Evolutionary conservation across 306 rosid genomes (phyloP), one percentile per base, ranked within the genome.

Genomic region (Inga laurina): DNA sequence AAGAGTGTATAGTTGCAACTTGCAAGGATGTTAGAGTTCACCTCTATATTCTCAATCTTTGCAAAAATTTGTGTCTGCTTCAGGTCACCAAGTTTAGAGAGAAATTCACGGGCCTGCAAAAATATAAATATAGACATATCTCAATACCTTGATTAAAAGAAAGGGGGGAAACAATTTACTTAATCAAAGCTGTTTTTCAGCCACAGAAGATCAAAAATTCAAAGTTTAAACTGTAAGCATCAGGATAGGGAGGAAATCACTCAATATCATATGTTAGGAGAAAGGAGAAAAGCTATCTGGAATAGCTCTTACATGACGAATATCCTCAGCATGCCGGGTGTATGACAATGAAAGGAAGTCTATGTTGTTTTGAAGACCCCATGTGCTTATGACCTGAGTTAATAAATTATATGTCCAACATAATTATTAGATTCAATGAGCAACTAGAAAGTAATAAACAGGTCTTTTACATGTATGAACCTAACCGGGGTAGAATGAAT

Each of bases 311-410:
- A 95, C 98, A 15, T 88, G 91, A 87, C 94, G 89, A 89, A 95
- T 75, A 84, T 95, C 98, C 88, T 95, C 97, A 74, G 90, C 97
- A 32, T 88, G 97, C 51, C 98, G 86, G 3, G 98, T 87, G 75
- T 86, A 89, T 41, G 94, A 88, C 83, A 95, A 83, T 27, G 97
- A 84, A 41, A 95, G 95, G 91, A 93, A 88, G 89, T 95, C 97
- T 51, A 95, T 92, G 6, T 82, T 93, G 91, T 95, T 95, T 68
- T 39, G 84, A 84, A 90, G 95, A 73, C 95, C 98, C 97, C 97
- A 95, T 41, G 93, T 90, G 75, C 91, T 85, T 84, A 95, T 93
- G 75, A 92, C 91, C 98, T 95, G 94, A 62, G 80, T 74, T 24
- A 56, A 62, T 39, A 30, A 78, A 78, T 68, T 32, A 12, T 34